Evolutionary conservation across 2,329 filamentous ascomycete species (phyloP).

Genomic region (Nigrospora osmanthi): DNA sequence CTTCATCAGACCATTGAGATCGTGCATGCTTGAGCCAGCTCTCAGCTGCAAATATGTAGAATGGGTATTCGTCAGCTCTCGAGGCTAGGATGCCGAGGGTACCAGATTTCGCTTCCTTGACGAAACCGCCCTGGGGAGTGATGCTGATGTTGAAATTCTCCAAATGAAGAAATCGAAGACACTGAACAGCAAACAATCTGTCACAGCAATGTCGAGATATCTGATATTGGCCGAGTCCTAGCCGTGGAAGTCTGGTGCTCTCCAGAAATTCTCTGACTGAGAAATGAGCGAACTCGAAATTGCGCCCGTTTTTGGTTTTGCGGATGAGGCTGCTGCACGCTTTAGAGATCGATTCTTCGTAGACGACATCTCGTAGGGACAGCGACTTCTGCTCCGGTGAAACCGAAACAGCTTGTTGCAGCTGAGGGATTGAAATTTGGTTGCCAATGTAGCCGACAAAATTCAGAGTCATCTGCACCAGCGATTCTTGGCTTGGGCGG

Average conservation of each 20-base stretch:
- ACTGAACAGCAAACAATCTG: constrained; percentile 5
- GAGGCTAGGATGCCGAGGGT: too few relatives aligned
- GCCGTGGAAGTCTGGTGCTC: background rate
- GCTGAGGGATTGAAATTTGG: background rate
- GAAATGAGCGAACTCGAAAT: constrained; percentile 12
- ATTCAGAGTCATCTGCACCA: too few relatives aligned
- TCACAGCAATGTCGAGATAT: constrained; percentile 3
- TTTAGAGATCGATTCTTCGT: constrained; percentile 2
- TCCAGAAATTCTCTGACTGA: constrained; percentile 11
- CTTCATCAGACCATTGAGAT: background rate
- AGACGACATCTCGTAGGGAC: background rate
- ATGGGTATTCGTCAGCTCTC: background rate
- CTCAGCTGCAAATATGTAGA: background rate
- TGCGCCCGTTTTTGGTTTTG: constrained; percentile 5
- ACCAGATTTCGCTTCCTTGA: too few relatives aligned
- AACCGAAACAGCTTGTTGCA: constrained; percentile 2
- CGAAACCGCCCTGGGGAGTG: too few relatives aligned
- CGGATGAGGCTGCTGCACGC: constrained; percentile 10
- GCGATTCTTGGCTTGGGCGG: too few relatives aligned
- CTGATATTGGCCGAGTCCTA: constrained; percentile 4
- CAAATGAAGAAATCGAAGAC: constrained; percentile 9
- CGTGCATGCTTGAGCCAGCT: background rate
- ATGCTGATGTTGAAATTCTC: constrained; percentile 4
- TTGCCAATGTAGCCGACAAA: too few relatives aligned
- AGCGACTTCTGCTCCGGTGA: background rate